phyloP scores from a whole-genome alignment of 2,329 filamentous ascomycete genomes.

The Exophiala phaeomuriformis region DNA sequence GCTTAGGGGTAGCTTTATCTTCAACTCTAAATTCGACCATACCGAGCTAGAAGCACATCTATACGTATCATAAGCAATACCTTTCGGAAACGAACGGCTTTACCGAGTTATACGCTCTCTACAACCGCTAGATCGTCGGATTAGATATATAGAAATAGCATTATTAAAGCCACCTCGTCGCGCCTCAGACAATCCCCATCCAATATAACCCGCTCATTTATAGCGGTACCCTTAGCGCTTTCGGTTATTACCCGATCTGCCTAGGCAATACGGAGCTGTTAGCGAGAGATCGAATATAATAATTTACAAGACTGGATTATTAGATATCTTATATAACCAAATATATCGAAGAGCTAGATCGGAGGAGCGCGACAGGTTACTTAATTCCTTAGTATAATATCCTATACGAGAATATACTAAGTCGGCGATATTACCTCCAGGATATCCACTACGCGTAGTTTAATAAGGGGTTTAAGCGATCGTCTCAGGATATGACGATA shows the following conservation, averaged over 20 bases:
- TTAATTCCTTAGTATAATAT: no score
- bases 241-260: constrained; percentile 11
- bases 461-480: no score
- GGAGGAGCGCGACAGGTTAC: no score
- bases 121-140: constrained; percentile 5
- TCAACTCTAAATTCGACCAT: constrained; percentile 1
- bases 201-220: constrained; percentile 10
- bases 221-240: constrained; percentile 7
- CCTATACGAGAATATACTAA: neutral
- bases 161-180: constrained; percentile 3
- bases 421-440: neutral
- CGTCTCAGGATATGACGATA: no score
- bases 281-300: constrained; percentile 4
- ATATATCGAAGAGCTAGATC: no score
- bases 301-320: neutral
- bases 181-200: constrained; percentile 1
- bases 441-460: neutral
- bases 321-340: neutral
- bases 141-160: constrained; percentile 1
- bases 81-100: neutral
- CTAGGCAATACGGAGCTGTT: constrained; percentile 1
- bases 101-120: constrained; percentile 10
- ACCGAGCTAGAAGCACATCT: constrained; percentile 7
- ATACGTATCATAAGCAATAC: constrained; percentile 6
- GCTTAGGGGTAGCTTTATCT: no score